Evolutionary conservation across 2,329 filamentous ascomycete species (phyloP).

Genomic region (Colletotrichum aenigma): DNA sequence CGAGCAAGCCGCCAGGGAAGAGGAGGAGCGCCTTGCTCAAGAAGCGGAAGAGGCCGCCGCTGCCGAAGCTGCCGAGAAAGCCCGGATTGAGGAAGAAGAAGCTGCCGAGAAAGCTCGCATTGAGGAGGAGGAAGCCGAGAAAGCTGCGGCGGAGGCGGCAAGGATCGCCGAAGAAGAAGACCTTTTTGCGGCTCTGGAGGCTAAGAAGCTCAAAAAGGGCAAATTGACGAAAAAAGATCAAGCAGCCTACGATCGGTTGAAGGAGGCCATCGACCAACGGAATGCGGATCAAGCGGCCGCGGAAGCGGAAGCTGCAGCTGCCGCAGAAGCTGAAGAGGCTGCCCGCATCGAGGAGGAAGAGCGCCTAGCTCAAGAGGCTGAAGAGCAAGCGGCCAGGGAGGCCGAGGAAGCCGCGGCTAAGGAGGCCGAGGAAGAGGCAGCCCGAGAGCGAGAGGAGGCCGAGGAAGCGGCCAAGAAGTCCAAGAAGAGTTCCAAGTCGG

Average conservation of each 20-base stretch:
- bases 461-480: constrained; percentile 42
- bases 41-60: constrained; percentile 33
- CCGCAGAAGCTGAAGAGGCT: constrained; percentile 43
- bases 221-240: constrained; percentile 50
- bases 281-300: constrained; percentile 40
- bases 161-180: constrained; percentile 34
- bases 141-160: constrained; percentile 33
- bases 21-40: constrained; percentile 32
- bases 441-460: constrained; percentile 29
- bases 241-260: constrained; percentile 45
- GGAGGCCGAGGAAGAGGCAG: constrained; percentile 28
- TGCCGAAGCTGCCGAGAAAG: constrained; percentile 32
- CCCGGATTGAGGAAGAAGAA: constrained; percentile 23
- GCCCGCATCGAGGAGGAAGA: constrained; percentile 28
- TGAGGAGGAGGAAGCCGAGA: constrained; percentile 28
- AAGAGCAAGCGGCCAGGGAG: constrained; percentile 31
- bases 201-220: constrained; percentile 55
- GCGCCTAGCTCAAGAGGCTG: constrained; percentile 20
- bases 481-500: constrained; percentile 42
- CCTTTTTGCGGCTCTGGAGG: constrained; percentile 44
- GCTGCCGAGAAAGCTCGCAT: constrained; percentile 29
- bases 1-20: constrained; percentile 25
- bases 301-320: constrained; percentile 15
- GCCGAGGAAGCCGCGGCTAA: constrained; percentile 38
- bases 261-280: constrained; percentile 36